phyloP scores from a whole-genome alignment of 1,284 basidiomycete species.

The Sanghuangporus weigelae region DNA sequence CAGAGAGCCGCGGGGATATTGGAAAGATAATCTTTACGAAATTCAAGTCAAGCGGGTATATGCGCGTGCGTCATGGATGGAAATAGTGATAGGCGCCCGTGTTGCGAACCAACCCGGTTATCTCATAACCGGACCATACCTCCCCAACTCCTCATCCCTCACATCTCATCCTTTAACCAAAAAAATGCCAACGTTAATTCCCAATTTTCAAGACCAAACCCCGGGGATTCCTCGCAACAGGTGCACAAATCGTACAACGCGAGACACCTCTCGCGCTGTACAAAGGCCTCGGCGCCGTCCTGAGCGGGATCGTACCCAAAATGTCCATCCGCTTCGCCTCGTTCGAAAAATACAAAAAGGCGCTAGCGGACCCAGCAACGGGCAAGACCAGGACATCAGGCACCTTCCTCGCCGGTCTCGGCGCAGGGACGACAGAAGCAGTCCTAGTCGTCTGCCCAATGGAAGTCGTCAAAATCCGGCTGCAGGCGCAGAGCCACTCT shows the following conservation, averaged over 20 bases:
- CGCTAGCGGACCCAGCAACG: constrained; percentile 71
- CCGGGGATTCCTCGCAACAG: constrained; percentile 92
- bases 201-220: constrained; percentile 62
- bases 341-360: constrained; percentile 92
- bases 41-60: neutral
- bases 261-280: constrained; percentile 96
- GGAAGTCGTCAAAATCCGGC: constrained; percentile 98
- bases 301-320: constrained; percentile 97
- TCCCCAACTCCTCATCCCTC: neutral
- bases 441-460: constrained; percentile 95
- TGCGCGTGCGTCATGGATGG: neutral
- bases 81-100: too few species aligned
- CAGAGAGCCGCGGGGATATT: neutral
- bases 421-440: constrained; percentile 92
- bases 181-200: neutral
- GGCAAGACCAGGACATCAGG: constrained; percentile 55
- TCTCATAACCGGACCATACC: neutral
- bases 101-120: neutral
- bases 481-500: constrained; percentile 98
- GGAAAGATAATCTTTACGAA: neutral
- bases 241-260: constrained; percentile 80
- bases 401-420: constrained; percentile 87
- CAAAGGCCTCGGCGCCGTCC: constrained; percentile 97
- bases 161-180: neutral
- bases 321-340: constrained; percentile 99